Percentiles rank a stretch among this genome's conserved stretches.
Conservation (phyloP, 768 basidiomycete species). For the Brasilioporus rufonigricans region DNA sequence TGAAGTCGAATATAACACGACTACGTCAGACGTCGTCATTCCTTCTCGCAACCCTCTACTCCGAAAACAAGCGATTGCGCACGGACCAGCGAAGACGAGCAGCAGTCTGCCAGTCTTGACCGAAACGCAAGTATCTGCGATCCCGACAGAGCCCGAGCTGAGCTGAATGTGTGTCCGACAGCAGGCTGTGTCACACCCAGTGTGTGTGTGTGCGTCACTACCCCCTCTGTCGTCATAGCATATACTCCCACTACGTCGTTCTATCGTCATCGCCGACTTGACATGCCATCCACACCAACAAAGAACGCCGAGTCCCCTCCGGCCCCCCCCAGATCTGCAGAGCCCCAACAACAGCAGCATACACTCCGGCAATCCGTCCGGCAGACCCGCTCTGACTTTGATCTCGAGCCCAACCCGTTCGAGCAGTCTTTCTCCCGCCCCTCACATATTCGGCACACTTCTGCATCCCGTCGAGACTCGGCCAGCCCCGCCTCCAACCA, state of each 20-base stretch:
- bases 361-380: constrained; percentile 26
- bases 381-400: constrained; percentile 63
- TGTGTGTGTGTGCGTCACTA: constrained; percentile 15
- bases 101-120: neutral
- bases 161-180: constrained; percentile 16
- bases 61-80: constrained; percentile 27
- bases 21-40: constrained; percentile 46
- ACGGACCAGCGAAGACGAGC: constrained; percentile 29
- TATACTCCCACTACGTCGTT: neutral
- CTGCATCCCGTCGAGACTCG: constrained; percentile 33
- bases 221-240: constrained; percentile 26
- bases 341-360: constrained; percentile 9
- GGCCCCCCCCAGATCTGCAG: constrained; percentile 3
- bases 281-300: constrained; percentile 28
- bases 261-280: constrained; percentile 17
- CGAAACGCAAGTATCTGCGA: constrained; percentile 25
- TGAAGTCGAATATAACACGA: constrained; percentile 42
- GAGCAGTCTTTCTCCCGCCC: constrained; percentile 86
- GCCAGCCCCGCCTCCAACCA: constrained; percentile 34
- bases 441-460: constrained; percentile 49
- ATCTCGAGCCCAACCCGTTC: constrained; percentile 88
- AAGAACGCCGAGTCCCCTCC: constrained; percentile 37
- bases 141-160: constrained; percentile 17
- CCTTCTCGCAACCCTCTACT: constrained; percentile 33
- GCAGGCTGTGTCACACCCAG: constrained; percentile 23